Percentiles rank a stretch among this genome's conserved stretches.
Evolutionary conservation across 192 early-diverging fungal genomes (phyloP).

Genomic region (Gaertneriomyces semiglobifer): DNA sequence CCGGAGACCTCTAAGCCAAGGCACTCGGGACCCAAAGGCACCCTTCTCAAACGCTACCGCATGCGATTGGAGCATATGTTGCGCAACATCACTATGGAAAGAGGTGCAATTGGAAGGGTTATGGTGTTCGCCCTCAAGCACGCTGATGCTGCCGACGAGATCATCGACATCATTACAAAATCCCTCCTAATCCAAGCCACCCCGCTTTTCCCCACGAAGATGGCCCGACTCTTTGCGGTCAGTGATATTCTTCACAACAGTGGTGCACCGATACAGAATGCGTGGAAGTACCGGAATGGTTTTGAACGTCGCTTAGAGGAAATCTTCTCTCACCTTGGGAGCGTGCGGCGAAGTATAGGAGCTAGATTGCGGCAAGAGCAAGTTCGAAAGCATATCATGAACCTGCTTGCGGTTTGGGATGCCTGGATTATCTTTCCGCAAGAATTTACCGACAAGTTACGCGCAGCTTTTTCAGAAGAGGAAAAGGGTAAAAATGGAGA

Average conservation of each 20-base stretch:
- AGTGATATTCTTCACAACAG: constrained; percentile 90
- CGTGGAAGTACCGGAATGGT: constrained; percentile 76
- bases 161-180: constrained; percentile 63
- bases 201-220: constrained; percentile 55
- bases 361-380: constrained; percentile 79
- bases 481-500: constrained; percentile 13
- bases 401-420: constrained; percentile 80
- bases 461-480: constrained; percentile 49
- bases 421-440: constrained; percentile 83
- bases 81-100: constrained; percentile 31
- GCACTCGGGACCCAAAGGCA: constrained; percentile 5
- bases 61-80: constrained; percentile 30
- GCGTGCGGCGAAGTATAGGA: constrained; percentile 63
- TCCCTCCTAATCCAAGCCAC: constrained; percentile 58
- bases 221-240: constrained; percentile 77
- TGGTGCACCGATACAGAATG: constrained; percentile 72
- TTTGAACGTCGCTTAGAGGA: constrained; percentile 60
- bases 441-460: constrained; percentile 57
- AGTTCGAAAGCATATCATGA: constrained; percentile 54
- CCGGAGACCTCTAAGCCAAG: constrained; percentile 34
- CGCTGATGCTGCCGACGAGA: constrained; percentile 73
- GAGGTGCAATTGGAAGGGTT: constrained; percentile 62
- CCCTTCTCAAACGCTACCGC: constrained; percentile 19
- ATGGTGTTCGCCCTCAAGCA: constrained; percentile 85
- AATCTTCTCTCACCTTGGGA: constrained; percentile 70